Base-by-base conservation (phyloP, 441 rosid genomes). In the Populus trichocarpa region DNA sequence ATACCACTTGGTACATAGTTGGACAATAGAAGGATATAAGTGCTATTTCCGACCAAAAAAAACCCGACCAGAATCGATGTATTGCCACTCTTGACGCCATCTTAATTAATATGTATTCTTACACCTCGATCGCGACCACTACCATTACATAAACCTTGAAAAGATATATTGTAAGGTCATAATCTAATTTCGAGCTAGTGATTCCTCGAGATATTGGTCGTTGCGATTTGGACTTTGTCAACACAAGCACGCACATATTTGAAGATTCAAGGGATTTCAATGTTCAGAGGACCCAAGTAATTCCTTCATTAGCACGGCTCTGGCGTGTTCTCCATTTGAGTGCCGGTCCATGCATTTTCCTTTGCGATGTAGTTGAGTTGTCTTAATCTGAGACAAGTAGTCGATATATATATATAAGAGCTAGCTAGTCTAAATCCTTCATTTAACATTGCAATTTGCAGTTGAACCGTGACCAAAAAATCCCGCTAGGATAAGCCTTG, bases 281-380 rank as follows among this genome's bases (percentile, higher is more conserved):
- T 35, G 38, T 5, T 20, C 59, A 53, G 38, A 64, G 40, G 70
- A 16, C 4, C 42, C 4, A 74, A 35, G 5, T 16, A 69, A 11
- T 4, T 57, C n/a, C 10, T 16, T 13, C 9, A 57, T 7, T 7
- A 32, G 16, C 2, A 76, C 23, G 59, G 33, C 3, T 53, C 18
- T n/a, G 32, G 23, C 69, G 69, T 69, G 74, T 26, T 63, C 23
- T 61, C 28, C 33, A 73, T 67, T 5, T 35, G 8, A 5, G 38
- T 5, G 8, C 50, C 8, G 66, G 42, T 67, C 66, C 28, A 46
- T 67, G 46, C 40, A 50, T 18, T 72, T 72, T 67, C 11, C 38
- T 36, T 65, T 38, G 36, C 77, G 40, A 74, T 75, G 25, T 40
- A 40, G 69, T 67, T 20, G 32, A 75, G 70, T 67, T 30, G 66